Base-by-base conservation (phyloP, 2,329 filamentous ascomycete species). In the Simplicillium sp. region DNA sequence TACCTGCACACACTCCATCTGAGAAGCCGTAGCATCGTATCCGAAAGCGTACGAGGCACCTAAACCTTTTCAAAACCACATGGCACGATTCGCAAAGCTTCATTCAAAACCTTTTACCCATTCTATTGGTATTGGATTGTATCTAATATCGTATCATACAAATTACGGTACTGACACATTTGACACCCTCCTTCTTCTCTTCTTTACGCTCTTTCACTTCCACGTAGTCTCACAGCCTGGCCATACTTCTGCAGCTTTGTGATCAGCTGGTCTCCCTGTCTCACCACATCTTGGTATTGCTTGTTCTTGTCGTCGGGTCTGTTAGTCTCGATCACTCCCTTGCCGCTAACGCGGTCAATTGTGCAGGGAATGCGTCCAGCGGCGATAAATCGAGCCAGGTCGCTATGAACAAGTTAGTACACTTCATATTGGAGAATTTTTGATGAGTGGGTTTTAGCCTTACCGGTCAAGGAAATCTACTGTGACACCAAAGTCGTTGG, bases 221-320 rank as follows among this genome's bases (percentile, higher is more conserved):
- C 92, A 55, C 92, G 80, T 66, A 98, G 72, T 57, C 92, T 79
- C 49, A 98, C 92, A 3, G 92, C 85, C 66, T 98, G 92, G 35
- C 92, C 92, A 63, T 98, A 98, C 74, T 98, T 98, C 69, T 98
- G 92, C 52, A 98, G 72, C 75, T 98, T 98, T 44, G 92, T 98
- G 61, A 98, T 97, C 48, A 98, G 75, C 65, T 94, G 86, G 64
- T 98, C 92, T 28, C 92, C 92, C 61, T 97, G 92, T 69, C 92
- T 92, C 46, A 98, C 88, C 31, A 97, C 88, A 54, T 98, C 92
- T 54, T 89, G 85, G 66, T 98, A 98, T 69, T 98, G 92, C 76
- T 95, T 96, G 75, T 97, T 97, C 81, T 98, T 98, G 70, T 95
- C 89, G 60, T 97, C 92, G 8, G 90, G 89, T 41, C 92, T 78